Evolutionary conservation across 176 grass and related monocot species (phyloP), one percentile per base, ranked within the genome.

Genomic region (Eragrostis curvula): DNA sequence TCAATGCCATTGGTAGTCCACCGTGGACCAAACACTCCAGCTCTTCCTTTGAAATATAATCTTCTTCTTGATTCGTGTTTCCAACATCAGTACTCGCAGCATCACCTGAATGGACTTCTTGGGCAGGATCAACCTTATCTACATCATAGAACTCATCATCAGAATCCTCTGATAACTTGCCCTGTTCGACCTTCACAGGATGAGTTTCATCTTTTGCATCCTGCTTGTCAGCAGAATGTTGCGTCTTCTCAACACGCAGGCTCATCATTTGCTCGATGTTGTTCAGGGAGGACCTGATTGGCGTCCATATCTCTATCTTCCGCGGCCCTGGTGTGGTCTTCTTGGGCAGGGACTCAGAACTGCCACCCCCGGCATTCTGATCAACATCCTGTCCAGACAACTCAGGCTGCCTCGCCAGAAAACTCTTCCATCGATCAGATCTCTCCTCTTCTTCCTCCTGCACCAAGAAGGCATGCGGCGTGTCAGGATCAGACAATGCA

Each of bases 381-480:
- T 48, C 66, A 50, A 79, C 32, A 47, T 79, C 87, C 77, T 87
- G 82, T 44, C 75, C 83, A 40, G 85, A 73, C 0, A 70, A 52
- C 46, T 84, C 82, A 5, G 83, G 60, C 63, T 93, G 91, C 71
- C 83, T 88, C 86, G 90, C 91, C 44, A 99, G 85, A 74, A 99
- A 99, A 79, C 83, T 81, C 30, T 89, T 96, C 97, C 97, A 99
- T 90, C 89, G 91, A 82, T 96, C 97, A 45, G 93, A 96, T 87
- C 97, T 99, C 97, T 99, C 97, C 85, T 99, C 93, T 79, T 99
- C 97, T 66, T 99, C 97, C 84, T 96, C 93, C 97, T 99, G 83
- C 17, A 77, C 55, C 72, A 77, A 7, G 1, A 80, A 62, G 27
- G 61, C 6, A 16, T 47, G 39, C 6, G 28, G 36, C 23, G 44